Evolutionary conservation across 441 rosid genomes (phyloP).

Genomic region (Kokia cookei): DNA sequence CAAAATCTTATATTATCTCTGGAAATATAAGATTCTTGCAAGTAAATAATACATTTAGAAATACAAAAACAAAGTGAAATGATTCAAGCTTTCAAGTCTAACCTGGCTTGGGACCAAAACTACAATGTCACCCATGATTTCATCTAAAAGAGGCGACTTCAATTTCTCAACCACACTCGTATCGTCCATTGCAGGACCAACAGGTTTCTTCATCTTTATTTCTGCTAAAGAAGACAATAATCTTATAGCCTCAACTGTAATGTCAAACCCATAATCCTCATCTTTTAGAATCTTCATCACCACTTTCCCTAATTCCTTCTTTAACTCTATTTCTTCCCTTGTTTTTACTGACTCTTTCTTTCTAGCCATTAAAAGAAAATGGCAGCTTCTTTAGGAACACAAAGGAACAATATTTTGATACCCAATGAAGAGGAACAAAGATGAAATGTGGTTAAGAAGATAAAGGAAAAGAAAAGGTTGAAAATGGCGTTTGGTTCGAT

Average conservation of each 20-base stretch:
- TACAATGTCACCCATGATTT: neutral
- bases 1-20: no score
- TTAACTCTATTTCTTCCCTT: no score
- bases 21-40: no score
- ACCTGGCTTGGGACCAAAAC: neutral
- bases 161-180: no score
- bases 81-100: neutral
- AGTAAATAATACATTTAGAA: no score
- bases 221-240: neutral
- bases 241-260: neutral
- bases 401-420: neutral
- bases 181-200: no score
- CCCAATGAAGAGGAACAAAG: neutral
- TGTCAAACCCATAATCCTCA: neutral
- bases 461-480: neutral
- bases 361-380: neutral
- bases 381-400: neutral
- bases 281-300: neutral
- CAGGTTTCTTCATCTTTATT: neutral
- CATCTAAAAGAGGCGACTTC: neutral
- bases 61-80: no score
- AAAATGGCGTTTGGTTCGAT: neutral
- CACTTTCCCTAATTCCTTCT: neutral
- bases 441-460: neutral
- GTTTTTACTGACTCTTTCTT: neutral